A percentile compares a stretch with the other conserved stretches of the same genome.
These are phyloP conservation scores for Boechera divaricarpa DNA, from an alignment of 345 rosid genomes.

Conservation along the genomic window DNA sequence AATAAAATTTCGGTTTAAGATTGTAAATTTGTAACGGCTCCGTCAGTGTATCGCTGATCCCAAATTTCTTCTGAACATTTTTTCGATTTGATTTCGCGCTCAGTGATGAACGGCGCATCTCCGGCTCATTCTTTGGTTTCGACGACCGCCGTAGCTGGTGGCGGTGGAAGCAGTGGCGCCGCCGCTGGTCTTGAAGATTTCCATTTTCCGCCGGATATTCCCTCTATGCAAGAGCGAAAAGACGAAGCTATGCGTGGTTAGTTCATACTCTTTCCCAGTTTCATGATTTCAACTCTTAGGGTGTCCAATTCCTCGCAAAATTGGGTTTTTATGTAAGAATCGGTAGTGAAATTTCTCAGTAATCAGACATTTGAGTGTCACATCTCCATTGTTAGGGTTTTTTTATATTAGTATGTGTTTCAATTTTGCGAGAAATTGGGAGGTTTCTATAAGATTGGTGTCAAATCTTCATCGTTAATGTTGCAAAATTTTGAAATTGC, in stretches of 20 bases:
- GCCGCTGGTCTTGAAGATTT: constrained; percentile 62
- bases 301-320: not conserved
- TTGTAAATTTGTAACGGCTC: not conserved
- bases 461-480: not conserved
- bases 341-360: not conserved
- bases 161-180: constrained; percentile 60
- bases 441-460: not conserved
- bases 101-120: constrained; percentile 69
- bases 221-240: constrained; percentile 58
- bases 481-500: not conserved
- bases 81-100: constrained; percentile 10
- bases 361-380: not conserved
- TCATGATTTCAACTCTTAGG: not conserved
- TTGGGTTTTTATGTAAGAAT: not conserved
- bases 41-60: not conserved
- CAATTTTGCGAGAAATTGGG: not conserved
- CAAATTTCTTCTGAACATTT: not conserved
- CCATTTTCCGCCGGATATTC: constrained; percentile 64
- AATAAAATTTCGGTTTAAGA: not conserved
- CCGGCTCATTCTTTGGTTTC: constrained; percentile 77
- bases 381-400: constrained; percentile 14
- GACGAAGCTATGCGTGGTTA: constrained; percentile 50
- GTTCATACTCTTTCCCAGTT: not conserved
- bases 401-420: not conserved
- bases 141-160: constrained; percentile 71